phyloP scores from a whole-genome alignment of 1,284 basidiomycete genomes.

The Pseudozyma thailandica region DNA sequence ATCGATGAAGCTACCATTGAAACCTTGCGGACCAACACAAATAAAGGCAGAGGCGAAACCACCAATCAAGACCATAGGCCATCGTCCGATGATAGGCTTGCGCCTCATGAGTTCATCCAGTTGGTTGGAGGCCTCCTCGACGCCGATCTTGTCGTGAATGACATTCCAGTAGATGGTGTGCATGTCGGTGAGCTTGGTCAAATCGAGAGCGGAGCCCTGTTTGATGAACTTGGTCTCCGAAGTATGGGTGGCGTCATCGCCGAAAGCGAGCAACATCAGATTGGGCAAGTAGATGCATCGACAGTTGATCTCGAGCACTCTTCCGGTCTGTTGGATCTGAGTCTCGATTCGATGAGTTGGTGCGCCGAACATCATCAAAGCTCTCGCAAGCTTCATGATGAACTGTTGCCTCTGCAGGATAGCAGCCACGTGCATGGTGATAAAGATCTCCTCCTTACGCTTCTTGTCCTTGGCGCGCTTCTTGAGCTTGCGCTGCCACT shows the following conservation, averaged over 20 bases:
- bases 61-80: conserved; percentile 78
- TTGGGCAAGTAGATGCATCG: conserved; percentile 88
- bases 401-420: conserved; percentile 89
- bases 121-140: conserved; percentile 79
- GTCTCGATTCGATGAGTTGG: conserved; percentile 88
- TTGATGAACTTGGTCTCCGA: conserved; percentile 78
- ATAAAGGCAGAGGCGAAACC: conserved; percentile 85
- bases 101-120: conserved; percentile 82
- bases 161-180: conserved; percentile 86
- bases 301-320: conserved; percentile 83
- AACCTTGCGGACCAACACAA: conserved; percentile 68
- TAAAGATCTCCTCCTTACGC: conserved; percentile 70
- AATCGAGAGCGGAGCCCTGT: conserved; percentile 59
- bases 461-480: conserved; percentile 61
- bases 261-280: conserved; percentile 73
- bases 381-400: conserved; percentile 84
- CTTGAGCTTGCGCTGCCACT: conserved; percentile 66
- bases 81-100: conserved; percentile 63
- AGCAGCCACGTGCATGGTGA: conserved; percentile 87
- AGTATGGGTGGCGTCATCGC: conserved; percentile 84
- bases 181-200: conserved; percentile 73
- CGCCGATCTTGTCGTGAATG: conserved; percentile 85
- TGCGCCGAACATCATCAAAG: conserved; percentile 94
- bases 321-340: conserved; percentile 85
- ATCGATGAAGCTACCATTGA: conserved; percentile 82